Conservation (phyloP, 1,284 basidiomycete species). For the Waitea zeae region DNA sequence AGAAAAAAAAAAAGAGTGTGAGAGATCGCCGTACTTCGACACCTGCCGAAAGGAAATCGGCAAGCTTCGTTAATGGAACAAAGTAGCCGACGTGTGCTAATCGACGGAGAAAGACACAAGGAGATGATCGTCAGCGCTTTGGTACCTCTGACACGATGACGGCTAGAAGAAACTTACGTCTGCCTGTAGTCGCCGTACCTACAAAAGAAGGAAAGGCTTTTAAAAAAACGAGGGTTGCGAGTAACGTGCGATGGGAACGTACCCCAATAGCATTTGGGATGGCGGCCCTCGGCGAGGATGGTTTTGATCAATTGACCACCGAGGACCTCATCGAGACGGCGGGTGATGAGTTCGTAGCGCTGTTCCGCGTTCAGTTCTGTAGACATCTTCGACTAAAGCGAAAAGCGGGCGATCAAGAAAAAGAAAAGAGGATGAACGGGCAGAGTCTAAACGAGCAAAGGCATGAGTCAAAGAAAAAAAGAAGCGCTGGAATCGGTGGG, state of each 20-base stretch:
- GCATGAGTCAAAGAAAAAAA: too few species aligned
- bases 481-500: too few species aligned
- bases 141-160: neutral
- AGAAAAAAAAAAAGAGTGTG: neutral
- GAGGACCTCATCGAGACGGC: constrained; percentile 79
- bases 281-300: constrained; percentile 64
- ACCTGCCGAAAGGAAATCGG: constrained; percentile 88
- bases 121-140: neutral
- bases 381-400: too few species aligned
- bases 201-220: too few species aligned
- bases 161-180: constrained; percentile 61
- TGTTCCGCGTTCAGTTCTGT: too few species aligned
- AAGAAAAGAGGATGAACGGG: too few species aligned
- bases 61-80: constrained; percentile 89
- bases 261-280: constrained; percentile 86
- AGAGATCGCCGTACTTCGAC: constrained; percentile 37
- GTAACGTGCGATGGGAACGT: too few species aligned
- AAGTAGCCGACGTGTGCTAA: constrained; percentile 95
- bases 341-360: constrained; percentile 67
- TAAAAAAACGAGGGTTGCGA: too few species aligned
- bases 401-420: too few species aligned
- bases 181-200: constrained; percentile 90
- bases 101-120: too few species aligned
- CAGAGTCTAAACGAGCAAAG: too few species aligned
- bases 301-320: constrained; percentile 74